Evolutionary conservation across 2,329 filamentous ascomycete genomes (phyloP).

Genomic region (Phialophora tarda): DNA sequence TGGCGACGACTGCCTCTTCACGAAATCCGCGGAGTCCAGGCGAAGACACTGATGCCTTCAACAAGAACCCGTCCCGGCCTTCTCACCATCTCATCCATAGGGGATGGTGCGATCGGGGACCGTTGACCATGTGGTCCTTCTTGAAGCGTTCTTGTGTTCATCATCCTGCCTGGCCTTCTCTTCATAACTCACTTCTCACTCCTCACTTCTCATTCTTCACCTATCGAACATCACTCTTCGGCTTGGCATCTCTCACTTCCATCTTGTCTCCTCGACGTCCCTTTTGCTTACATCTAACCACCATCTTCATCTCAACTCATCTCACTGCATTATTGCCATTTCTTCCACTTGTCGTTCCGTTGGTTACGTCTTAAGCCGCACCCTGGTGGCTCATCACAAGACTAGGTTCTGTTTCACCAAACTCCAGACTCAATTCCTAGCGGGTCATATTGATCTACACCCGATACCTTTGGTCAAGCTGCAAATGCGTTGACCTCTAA

Average conservation of each 20-base stretch:
- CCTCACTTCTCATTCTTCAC: not conserved
- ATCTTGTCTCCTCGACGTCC: not conserved
- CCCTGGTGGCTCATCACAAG: not conserved
- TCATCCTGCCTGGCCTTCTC: not conserved
- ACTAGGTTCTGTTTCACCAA: not conserved
- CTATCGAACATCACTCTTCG: not conserved
- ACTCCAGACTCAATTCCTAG: not conserved
- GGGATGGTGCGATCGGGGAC: not conserved
- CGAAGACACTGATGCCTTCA: not conserved
- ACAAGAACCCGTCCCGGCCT: not conserved
- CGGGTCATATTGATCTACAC: not conserved
- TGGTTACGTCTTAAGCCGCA: not conserved
- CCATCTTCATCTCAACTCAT: not conserved
- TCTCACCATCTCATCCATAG: not conserved
- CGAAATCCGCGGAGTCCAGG: not conserved
- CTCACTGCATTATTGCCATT: not conserved
- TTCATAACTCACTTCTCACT: not conserved
- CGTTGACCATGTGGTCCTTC: not conserved
- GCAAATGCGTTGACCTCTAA: not conserved
- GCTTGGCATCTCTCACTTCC: not conserved
- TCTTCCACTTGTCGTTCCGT: not conserved
- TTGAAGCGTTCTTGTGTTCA: not conserved
- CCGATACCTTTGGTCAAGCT: not conserved
- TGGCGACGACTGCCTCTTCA: not conserved
- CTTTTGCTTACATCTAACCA: not conserved